Percentiles rank a stretch among this genome's conserved stretches.
Evolutionary conservation across 345 rosid genomes (phyloP).

Genomic region (Populus deltoides): DNA sequence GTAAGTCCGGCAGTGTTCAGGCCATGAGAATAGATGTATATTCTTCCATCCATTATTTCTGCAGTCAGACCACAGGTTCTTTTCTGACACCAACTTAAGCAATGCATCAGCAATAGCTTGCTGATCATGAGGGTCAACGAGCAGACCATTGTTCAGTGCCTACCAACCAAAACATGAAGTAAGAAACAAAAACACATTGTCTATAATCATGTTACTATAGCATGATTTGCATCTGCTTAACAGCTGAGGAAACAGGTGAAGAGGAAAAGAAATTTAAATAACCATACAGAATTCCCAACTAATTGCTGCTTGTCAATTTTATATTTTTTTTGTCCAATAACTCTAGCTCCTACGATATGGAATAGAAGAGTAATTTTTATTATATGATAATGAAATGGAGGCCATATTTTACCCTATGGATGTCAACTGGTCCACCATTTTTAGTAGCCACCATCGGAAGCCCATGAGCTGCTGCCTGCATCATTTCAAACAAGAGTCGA

Average conservation of each 20-base stretch:
- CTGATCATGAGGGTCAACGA: constrained; percentile 94
- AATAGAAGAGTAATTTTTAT: background rate
- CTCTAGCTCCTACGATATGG: background rate
- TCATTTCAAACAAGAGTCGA: constrained; percentile 9
- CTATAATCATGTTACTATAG: background rate
- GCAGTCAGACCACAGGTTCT: constrained; percentile 83
- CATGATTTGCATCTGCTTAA: background rate
- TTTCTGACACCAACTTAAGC: constrained; percentile 87
- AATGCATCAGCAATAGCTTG: constrained; percentile 80
- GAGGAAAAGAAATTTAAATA: background rate
- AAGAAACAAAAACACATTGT: background rate
- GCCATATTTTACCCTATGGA: constrained; percentile 51
- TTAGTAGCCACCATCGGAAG: constrained; percentile 98
- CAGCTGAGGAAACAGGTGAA: background rate
- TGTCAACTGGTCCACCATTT: constrained; percentile 98
- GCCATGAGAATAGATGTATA: constrained; percentile 95
- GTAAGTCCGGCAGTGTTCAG: constrained; percentile 96
- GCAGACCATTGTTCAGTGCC: constrained; percentile 91
- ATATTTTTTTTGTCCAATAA: background rate
- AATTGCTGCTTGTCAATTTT: background rate
- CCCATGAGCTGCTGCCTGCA: constrained; percentile 97
- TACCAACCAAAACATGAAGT: constrained; percentile 15
- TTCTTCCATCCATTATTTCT: constrained; percentile 92
- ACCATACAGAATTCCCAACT: constrained; percentile 2
- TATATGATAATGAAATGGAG: background rate